Conservation (phyloP, 2,329 filamentous ascomycete species). For the Claviceps sp. region DNA sequence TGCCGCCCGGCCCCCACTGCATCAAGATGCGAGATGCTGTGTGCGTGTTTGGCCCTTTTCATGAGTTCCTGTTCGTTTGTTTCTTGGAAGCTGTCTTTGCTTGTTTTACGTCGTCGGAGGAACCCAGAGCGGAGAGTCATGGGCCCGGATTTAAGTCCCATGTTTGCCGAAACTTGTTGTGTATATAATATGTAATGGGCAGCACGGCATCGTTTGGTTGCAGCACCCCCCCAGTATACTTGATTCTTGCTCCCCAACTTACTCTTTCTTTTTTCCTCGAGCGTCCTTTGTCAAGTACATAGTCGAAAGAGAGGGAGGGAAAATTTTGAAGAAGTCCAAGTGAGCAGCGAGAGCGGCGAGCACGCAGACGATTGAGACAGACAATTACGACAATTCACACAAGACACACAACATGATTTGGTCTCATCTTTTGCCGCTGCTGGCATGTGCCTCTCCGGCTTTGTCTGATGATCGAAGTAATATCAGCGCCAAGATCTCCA, state of each 20-base stretch:
- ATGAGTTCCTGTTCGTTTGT: neutral
- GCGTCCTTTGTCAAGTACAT: neutral
- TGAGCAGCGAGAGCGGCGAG: too few species aligned
- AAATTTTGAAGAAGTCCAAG: neutral
- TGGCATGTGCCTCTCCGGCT: neutral
- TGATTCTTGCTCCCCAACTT: too few species aligned
- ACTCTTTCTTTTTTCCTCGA: too few species aligned
- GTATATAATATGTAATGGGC: neutral
- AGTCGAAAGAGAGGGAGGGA: neutral
- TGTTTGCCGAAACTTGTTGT: neutral
- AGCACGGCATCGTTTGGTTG: neutral
- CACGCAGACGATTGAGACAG: too few species aligned
- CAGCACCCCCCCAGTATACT: too few species aligned
- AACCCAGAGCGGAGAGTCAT: neutral
- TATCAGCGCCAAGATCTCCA: neutral
- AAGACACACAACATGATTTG: neutral
- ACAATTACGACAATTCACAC: neutral
- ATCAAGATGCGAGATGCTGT: too few species aligned
- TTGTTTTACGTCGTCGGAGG: neutral
- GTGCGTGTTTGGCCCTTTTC: too few species aligned
- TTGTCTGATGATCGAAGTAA: too few species aligned
- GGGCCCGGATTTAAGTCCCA: neutral
- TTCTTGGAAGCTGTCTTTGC: neutral
- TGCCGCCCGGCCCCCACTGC: too few species aligned
- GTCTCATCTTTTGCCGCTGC: neutral